Evolutionary conservation across 768 basidiomycete genomes (phyloP), one percentile per base, ranked within the genome.

Genomic region (Tulasnella sp.): DNA sequence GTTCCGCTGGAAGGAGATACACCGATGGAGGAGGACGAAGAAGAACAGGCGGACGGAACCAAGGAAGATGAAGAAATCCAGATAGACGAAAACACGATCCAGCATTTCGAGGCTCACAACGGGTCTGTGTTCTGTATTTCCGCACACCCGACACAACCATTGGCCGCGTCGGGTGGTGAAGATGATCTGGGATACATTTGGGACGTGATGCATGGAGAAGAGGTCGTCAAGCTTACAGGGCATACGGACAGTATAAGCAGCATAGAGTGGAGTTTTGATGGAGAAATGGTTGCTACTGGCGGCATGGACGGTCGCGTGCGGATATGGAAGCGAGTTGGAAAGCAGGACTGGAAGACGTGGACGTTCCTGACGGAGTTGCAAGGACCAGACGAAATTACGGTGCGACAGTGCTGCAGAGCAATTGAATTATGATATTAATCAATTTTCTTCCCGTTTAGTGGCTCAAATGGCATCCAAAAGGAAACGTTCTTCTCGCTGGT

Each of bases 281-380:
- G 98, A 2, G 93, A 98, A 86, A 90, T 98, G 90, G 89, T 97
- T 80, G 92, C 97, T 22, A 98, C 97, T 0, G 98, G 97, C 14
- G 98, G 98, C 0, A 99, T 99, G 98, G 98, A 99, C 84, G 98
- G 98, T 12, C 93, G 92, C 85, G 93, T 98, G 54, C 89, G 97
- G 81, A 87, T 99, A 81, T 99, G 98, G 98, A 88, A 93, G 84
- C 89, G 96, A 83, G 93, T 96, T 20, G 84, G 85, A 76, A 81
- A 82, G 74, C 76, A 82, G 14, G 77, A 80, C 3, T 81, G 92
- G 81, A 90, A 88, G 81, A 90, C 87, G 77, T 99, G 98, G 98
- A 97, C 98, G 86, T 97, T 99, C 85, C 87, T 98, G 85, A 96
- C 94, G 7, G 94, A 94, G 84, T 87, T 99, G 48, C 93, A 96